A percentile compares a stretch with the other conserved stretches of the same genome.
These are phyloP conservation scores for Pontederia crassipes DNA, from an alignment of 176 grass and related monocot genomes.

Conservation along the genomic window DNA sequence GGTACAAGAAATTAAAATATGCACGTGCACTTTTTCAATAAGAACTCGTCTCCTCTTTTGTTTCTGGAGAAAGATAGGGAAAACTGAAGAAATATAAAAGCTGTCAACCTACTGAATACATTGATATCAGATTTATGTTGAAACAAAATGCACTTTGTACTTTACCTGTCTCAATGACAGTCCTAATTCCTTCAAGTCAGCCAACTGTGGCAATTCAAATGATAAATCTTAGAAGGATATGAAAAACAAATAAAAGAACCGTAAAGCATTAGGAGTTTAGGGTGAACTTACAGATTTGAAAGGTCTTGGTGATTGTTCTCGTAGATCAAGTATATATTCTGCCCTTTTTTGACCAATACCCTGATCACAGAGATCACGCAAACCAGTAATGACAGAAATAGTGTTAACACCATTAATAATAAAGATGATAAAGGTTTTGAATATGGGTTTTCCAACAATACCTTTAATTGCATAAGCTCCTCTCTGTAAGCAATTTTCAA, in stretches of 20 bases:
- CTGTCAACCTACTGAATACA: too few species aligned
- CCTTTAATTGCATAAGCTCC: constrained; percentile 75
- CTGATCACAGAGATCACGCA: constrained; percentile 25
- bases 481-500: constrained; percentile 52
- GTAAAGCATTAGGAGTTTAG: background rate
- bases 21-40: too few species aligned
- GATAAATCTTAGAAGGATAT: constrained; percentile 12
- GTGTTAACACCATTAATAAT: background rate
- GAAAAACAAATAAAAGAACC: background rate
- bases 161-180: constrained; percentile 79
- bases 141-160: background rate
- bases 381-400: constrained; percentile 18
- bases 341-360: constrained; percentile 83
- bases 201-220: constrained; percentile 38
- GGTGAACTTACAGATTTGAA: constrained; percentile 65
- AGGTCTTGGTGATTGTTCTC: constrained; percentile 51
- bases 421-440: constrained; percentile 9
- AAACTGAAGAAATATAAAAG: too few species aligned
- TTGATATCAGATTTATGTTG: too few species aligned
- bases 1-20: too few species aligned
- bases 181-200: constrained; percentile 73
- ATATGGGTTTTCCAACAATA: constrained; percentile 20
- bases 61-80: too few species aligned
- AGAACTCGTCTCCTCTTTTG: too few species aligned
- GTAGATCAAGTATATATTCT: constrained; percentile 76